Evolutionary conservation across 805 yeast species (phyloP).

Genomic region (fission yeast (Schizosaccharomyces pombe)): DNA sequence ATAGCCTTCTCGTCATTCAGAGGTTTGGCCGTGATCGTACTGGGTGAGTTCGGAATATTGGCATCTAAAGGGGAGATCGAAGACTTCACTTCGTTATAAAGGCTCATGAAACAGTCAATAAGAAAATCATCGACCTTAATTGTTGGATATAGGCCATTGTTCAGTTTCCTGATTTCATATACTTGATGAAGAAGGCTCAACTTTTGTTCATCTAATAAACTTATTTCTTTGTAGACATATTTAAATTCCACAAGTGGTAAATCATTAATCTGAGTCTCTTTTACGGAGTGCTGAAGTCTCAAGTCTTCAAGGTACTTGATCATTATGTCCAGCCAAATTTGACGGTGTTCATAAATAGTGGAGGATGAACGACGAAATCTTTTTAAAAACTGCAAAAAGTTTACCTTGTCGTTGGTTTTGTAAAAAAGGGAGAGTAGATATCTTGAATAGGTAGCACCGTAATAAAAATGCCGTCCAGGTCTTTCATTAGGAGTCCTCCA

Average conservation of each 20-base stretch:
- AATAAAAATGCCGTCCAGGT: slow-evolving; percentile 79
- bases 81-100: background rate
- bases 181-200: slow-evolving; percentile 23
- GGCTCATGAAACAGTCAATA: background rate
- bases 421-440: slow-evolving; percentile 37
- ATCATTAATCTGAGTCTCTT: background rate
- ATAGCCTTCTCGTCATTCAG: background rate
- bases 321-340: background rate
- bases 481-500: slow-evolving; percentile 82
- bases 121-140: background rate
- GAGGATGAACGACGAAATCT: background rate
- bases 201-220: background rate
- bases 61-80: background rate
- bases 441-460: slow-evolving; percentile 42
- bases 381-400: background rate
- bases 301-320: background rate
- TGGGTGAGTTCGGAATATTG: background rate
- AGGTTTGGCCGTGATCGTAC: no score
- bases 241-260: background rate
- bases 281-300: background rate
- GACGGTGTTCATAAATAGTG: background rate
- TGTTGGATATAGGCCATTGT: slow-evolving; percentile 64
- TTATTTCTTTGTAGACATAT: background rate
- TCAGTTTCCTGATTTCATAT: slow-evolving; percentile 41
- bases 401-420: slow-evolving; percentile 26